Evolutionary conservation across 352 stramenopile genomes (phyloP), one percentile per base, ranked within the genome.

Genomic region (Peronospora belbahrii): DNA sequence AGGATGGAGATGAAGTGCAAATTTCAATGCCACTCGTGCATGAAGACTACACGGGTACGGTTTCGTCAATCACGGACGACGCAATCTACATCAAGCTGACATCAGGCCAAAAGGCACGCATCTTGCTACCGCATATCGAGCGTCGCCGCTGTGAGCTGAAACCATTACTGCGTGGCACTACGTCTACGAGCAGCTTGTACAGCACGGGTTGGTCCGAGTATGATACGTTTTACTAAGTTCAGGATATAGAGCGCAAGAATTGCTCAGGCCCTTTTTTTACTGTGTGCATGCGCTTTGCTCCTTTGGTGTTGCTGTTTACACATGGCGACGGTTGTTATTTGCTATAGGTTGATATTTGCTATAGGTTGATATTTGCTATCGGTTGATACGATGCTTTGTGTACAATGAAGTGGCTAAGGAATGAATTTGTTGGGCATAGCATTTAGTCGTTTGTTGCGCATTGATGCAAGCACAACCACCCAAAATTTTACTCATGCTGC

Each of bases 1-100:
- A 89, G 48, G 77, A 92, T 31, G 80, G 80, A 28, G 80, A 92
- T 35, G 80, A 92, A 46, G 74, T 89, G 20, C 64, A 81, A 6
- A 48, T 89, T 39, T 75, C 65, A 6, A 77, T 78, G 35, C 68
- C 75, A 1, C 49, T 88, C 11, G 58, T 85, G 27, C 59, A 81
- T 20, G 69, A 86, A 50, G 60, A 87, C 27, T 92, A 85, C 57
- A 72, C 79, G n/a, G 80, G 80, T 42, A 79, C 63, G 15, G 85
- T 92, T 49, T 76, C 67, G 44, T 87, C 80, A 15, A 69, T 92
- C 22, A 76, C 69, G 2, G 60, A 81, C 48, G 67, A 87, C 42
- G 77, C 74, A n/a, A 70, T 89, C 37, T 84, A 71, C 51, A 65
- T 88, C 25, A 78, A 81, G 42, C 54, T 88, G 19, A 52, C 61